Conservation (phyloP, 2,329 filamentous ascomycete species). For the Fusarium albidum region DNA sequence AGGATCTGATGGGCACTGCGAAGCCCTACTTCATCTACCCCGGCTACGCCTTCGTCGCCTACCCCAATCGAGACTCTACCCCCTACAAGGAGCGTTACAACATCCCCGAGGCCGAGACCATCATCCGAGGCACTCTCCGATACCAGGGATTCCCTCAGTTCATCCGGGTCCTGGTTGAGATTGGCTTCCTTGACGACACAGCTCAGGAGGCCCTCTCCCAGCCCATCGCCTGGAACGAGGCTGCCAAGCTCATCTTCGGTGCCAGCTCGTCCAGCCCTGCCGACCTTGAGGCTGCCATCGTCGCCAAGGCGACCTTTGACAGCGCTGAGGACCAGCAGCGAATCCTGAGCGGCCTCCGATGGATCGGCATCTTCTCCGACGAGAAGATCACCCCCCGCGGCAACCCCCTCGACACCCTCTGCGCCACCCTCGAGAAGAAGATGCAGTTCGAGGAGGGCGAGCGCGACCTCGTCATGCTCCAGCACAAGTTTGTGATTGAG, state of each 20-base stretch:
- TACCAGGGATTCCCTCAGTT: slow-evolving; percentile 93
- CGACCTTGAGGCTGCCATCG: slow-evolving; percentile 77
- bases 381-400: slow-evolving; percentile 65
- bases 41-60: slow-evolving; percentile 86
- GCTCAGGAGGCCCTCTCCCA: slow-evolving; percentile 65
- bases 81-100: slow-evolving; percentile 87
- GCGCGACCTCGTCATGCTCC: slow-evolving; percentile 66
- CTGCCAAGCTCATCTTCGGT: slow-evolving; percentile 78
- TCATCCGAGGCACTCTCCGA: slow-evolving; percentile 82
- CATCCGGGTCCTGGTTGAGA: slow-evolving; percentile 85
- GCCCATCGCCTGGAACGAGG: slow-evolving; percentile 82
- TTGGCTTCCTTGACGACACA: slow-evolving; percentile 81
- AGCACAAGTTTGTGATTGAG: slow-evolving; percentile 68
- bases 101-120: slow-evolving; percentile 92
- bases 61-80: slow-evolving; percentile 92
- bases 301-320: slow-evolving; percentile 65
- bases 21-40: slow-evolving; percentile 94
- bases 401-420: slow-evolving; percentile 76
- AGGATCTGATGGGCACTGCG: slow-evolving; percentile 83
- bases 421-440: slow-evolving; percentile 67
- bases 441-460: slow-evolving; percentile 75
- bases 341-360: slow-evolving; percentile 76
- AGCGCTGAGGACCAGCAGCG: slow-evolving; percentile 69
- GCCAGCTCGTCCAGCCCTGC: slow-evolving; percentile 70
- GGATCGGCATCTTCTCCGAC: slow-evolving; percentile 56